Base-by-base conservation (phyloP, 1,139 yeast genomes). In the Yamadazyma diddensiae region DNA sequence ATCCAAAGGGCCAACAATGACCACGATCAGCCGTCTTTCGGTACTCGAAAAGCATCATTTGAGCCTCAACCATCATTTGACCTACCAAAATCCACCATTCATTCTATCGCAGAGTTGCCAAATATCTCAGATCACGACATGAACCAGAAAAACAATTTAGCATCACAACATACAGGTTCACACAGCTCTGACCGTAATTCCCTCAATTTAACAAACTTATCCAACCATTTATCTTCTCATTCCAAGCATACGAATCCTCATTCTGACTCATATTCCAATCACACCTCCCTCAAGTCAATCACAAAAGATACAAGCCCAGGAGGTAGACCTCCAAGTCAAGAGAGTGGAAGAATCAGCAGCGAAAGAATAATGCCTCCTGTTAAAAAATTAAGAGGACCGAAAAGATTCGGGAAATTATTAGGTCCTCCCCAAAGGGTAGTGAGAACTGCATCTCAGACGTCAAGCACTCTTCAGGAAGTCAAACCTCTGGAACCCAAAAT, bases 401-500 rank as follows among this genome's bases (percentile, higher is more conserved):
- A 69, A 39, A 42, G 65, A 32, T 61, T 64, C 35, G 66, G 69
- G 5, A 57, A 53, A 38, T 38, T 54, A 6, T 43, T 68, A 31
- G 74, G 73, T 3, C 72, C 41, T 20, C 37, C 43, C 4, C 37
- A 37, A 23, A 16, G 37, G 26, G 31, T 33, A 3, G 28, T 29
- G 8, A 29, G 36, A 22, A 28, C 31, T 12, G 23, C 34, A 7
- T 23, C 25, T 15, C 21, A 28, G 14, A 15, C 14, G 20, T 17
- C 34, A 12, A 30, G 32, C 5, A 35, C 44, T 5, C 8, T 8
- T 22, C 25, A 8, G 5, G 10, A 8, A 5, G 15, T 13, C 15
- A 22, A 22, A 5, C 23, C 23, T 9, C 11, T 12, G 5, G n/a
- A 7, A 8, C 6, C 6, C 5, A 15, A 4, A 25, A 12, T 5